Base-by-base conservation (phyloP, 1,139 yeast species). In the Debaryomycetaceae sp. region DNA sequence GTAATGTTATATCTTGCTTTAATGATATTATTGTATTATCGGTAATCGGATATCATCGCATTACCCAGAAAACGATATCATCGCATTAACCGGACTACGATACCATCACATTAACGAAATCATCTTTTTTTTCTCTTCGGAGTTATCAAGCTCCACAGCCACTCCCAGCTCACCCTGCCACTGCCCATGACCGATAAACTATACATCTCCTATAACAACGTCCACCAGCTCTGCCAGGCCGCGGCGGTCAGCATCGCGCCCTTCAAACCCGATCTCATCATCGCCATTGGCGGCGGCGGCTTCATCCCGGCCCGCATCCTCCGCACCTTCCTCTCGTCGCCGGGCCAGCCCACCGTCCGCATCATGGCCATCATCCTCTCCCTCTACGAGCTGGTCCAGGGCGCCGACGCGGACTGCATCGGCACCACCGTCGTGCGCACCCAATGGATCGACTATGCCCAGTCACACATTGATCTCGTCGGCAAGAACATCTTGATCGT, bases 271-370 rank as follows among this genome's bases (percentile, higher is more conserved):
- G 90, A 82, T 55, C 66, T 85, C 40, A 85, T 87, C 58, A 77
- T 87, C 37, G 96, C 96, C 44, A 83, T 87, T 47, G 73, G 81
- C 47, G 95, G 95, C 38, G 95, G 97, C 45, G 97, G 97, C 4
- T 81, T 87, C 56, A 87, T 87, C 37, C 97, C 97, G 13, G 96
- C 97, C 18, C 74, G 97, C 52, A 87, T 87, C 60, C 71, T 87
- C 45, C 74, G 97, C 54, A 77, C 96, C 1, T 87, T 87, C 58
- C 64, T 87, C 46, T 86, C 85, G 56, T 77, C 77, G 39, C 81
- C 80, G 31, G 94, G 93, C 34, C 71, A 80, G 39, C 86, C 90
- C 44, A 86, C 85, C 53, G 82, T 86, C 37, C 82, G 94, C 42
- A 85, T 87, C 47, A 90, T 83, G 75, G 96, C 97, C 32, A 83